These are phyloP conservation scores for Colletotrichum spinosum DNA, from an alignment of 2,329 filamentous ascomycete species.

Conservation along the genomic window DNA sequence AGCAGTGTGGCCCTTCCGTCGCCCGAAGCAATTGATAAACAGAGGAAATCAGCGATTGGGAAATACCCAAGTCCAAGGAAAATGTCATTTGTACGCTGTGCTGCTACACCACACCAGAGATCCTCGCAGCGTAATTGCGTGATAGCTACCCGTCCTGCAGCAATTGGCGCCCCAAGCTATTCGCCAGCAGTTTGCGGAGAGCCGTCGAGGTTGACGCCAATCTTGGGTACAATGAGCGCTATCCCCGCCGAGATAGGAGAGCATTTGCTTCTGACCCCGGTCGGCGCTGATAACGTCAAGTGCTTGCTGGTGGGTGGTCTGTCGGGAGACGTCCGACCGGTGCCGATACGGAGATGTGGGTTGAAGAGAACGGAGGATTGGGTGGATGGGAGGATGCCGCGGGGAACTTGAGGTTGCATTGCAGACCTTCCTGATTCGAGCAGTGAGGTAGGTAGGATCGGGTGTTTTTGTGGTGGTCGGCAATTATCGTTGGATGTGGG, in stretches of 20 bases:
- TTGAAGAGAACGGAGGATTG: neutral
- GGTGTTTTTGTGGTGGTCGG: slow-evolving; percentile 2
- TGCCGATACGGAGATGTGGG: slow-evolving; percentile 33
- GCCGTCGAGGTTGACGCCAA: no score
- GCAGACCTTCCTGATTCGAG: slow-evolving; percentile 10
- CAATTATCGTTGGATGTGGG: neutral
- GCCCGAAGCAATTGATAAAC: no score
- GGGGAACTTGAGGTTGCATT: slow-evolving; percentile 18
- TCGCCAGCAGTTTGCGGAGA: no score
- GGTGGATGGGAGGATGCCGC: slow-evolving; percentile 8
- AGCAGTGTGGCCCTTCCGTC: no score
- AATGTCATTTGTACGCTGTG: slow-evolving; percentile 15
- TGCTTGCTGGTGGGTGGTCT: neutral
- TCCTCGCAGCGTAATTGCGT: slow-evolving; percentile 11
- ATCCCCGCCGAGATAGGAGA: slow-evolving; percentile 26
- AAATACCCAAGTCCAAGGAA: neutral
- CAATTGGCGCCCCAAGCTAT: no score
- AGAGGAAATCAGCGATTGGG: no score
- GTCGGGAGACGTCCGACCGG: slow-evolving; percentile 12
- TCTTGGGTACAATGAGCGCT: neutral
- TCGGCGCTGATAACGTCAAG: slow-evolving; percentile 14
- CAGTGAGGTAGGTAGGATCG: neutral
- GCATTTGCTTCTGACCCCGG: neutral
- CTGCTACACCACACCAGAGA: neutral
- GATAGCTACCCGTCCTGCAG: slow-evolving; percentile 6